Evolutionary conservation across 306 rosid species (phyloP), one percentile per base, ranked within the genome.

Genomic region (Lathyrus tuberosus): DNA sequence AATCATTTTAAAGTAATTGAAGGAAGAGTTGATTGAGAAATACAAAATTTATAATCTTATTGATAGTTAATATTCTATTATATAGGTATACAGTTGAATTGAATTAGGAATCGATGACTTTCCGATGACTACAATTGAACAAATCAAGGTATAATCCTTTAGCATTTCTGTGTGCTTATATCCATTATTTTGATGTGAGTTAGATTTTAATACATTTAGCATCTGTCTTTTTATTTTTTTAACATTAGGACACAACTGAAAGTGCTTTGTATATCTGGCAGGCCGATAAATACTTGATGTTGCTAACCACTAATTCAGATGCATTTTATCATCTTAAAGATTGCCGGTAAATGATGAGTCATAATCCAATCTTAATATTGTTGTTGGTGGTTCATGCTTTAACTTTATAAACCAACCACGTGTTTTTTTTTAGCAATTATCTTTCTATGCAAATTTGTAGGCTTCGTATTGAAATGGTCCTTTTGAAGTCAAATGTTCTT

Each of bases 271-370:
- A 46, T 74, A 41, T 77, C 46, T 76, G 85, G 65, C 91, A 94
- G 97, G 86, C 53, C 69, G 95, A 94, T 76, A 94, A 95, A 22
- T 94, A 94, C 86, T 72, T 94, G 86, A 84, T 91, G 82, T 82
- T 94, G 85, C 95, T 94, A 65, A 87, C 97, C 40, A 91, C 95
- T 70, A 94, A 83, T 80, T 94, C 99, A 52, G 97, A 91, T 71
- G 91, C 97, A 79, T 94, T 94, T 77, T 87, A 94, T 89, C 96
- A 91, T 77, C 96, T 94, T 30, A 94, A 91, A 74, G 99, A 94
- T 75, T 91, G 96, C 92, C 87, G 99, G 99, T 91, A 80, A 84
- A 41, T 53, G 74, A 28, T 78, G 60, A 59, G 69, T 68, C 15
- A 70, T 51, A 76, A 67, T 35, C 63, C 56, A 18, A 59, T 56